phyloP scores from a whole-genome alignment of 805 yeast genomes.

The Saccharomycopsis capsularis region DNA sequence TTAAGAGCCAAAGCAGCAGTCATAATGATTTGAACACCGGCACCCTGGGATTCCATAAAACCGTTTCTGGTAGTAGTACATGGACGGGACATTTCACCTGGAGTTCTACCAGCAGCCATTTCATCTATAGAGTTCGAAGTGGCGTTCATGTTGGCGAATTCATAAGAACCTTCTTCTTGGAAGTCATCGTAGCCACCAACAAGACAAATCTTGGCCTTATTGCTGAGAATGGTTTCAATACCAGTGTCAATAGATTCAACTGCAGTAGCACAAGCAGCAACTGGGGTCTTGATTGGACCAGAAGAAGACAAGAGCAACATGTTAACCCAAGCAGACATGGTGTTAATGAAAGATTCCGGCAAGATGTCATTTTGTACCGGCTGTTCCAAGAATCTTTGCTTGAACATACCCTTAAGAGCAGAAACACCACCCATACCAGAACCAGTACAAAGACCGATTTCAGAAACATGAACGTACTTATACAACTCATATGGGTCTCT shows the following conservation, averaged over 20 bases:
- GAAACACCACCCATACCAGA: slow-evolving; percentile 99
- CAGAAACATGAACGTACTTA: slow-evolving; percentile 96
- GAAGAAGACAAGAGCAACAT: slow-evolving; percentile 95
- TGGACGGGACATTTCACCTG: slow-evolving; percentile 98
- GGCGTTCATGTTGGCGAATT: slow-evolving; percentile 98
- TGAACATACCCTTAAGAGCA: slow-evolving; percentile 97
- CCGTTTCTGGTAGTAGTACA: slow-evolving; percentile 94
- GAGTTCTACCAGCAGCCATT: slow-evolving; percentile 92
- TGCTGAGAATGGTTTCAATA: slow-evolving; percentile 85
- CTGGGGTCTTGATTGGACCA: slow-evolving; percentile 99
- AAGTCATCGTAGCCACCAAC: slow-evolving; percentile 99
- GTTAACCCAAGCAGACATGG: slow-evolving; percentile 99
- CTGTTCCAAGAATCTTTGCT: slow-evolving; percentile 83
- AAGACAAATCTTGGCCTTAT: slow-evolving; percentile 91
- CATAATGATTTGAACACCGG: slow-evolving; percentile 97
- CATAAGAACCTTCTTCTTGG: slow-evolving; percentile 98
- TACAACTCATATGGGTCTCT: slow-evolving; percentile 98
- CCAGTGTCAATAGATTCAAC: slow-evolving; percentile 96
- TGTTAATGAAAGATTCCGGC: slow-evolving; percentile 97
- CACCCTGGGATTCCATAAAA: slow-evolving; percentile 99
- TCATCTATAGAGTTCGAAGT: slow-evolving; percentile 87
- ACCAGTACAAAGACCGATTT: slow-evolving; percentile 98
- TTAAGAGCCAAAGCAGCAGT: slow-evolving; percentile 85
- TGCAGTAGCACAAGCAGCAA: slow-evolving; percentile 99
- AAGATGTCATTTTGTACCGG: slow-evolving; percentile 96